Evolutionary conservation across 805 yeast species (phyloP), one percentile per base, ranked within the genome.

Genomic region (Maudiozyma pseudohumilis): DNA sequence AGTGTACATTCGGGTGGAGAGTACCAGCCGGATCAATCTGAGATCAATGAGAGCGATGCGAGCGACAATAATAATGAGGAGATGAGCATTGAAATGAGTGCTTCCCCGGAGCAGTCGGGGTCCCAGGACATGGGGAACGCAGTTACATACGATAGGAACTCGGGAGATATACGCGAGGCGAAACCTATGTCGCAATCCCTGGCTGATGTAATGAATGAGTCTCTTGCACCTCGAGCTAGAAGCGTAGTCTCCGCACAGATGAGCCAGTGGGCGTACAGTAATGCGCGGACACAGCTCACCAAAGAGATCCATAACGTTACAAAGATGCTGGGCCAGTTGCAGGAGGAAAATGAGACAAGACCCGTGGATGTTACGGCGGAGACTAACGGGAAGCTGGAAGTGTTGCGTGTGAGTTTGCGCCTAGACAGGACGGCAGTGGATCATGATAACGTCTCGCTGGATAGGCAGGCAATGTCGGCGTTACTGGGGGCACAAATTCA

Each of bases 211-310:
- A n/a, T n/a, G n/a, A n/a, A n/a, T n/a, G n/a, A n/a, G n/a, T n/a
- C n/a, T n/a, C n/a, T n/a, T n/a, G n/a, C n/a, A n/a, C n/a, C n/a
- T n/a, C n/a, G n/a, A n/a, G n/a, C n/a, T n/a, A n/a, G 48, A 27
- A 35, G 40, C n/a, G 22, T 49, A 37, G 39, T 52, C 10, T 52
- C 53, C 6, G 45, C 57, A 4, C 61, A 86, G 36, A 55, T 80
- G 23, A 75, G 77, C 41, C 95, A 88, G 53, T 61, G 80, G 40
- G 81, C 75, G 43, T 89, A 82, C 56, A 85, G 85, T 53, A 77
- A 79, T 48, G 78, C 79, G 61, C 71, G 81, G 39, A 63, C 75
- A 0, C 69, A 80, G 1, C 63, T 88, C 39, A 80, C 75, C 41
- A 64, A 82, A 36, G 68, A 79, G 1, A 77, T 82, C 40, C 62